phyloP scores from a whole-genome alignment of 306 rosid species.

The Rosa multiflora region DNA sequence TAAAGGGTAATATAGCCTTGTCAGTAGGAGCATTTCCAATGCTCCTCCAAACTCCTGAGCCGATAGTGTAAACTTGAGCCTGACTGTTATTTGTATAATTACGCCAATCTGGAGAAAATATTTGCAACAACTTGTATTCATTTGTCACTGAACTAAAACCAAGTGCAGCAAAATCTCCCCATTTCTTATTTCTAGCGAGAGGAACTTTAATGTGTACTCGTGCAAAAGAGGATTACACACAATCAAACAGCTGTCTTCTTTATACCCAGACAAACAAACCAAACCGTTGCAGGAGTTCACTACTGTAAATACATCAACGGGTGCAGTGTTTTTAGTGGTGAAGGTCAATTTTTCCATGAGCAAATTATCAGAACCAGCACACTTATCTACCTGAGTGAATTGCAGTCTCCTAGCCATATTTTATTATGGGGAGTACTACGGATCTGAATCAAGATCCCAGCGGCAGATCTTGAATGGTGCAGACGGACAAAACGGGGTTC shows the following conservation, averaged over 20 bases:
- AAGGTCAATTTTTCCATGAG: not conserved
- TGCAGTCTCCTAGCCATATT: not conserved
- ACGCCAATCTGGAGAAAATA: not conserved
- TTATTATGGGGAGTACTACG: no score
- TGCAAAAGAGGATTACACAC: not conserved
- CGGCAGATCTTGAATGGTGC: conserved; percentile 2
- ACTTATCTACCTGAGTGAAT: not conserved
- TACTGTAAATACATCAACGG: not conserved
- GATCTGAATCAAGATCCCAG: conserved; percentile 14
- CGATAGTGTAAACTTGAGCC: not conserved
- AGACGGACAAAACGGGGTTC: conserved; percentile 15
- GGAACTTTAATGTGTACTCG: not conserved
- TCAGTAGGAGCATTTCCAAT: not conserved
- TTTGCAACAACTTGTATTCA: not conserved
- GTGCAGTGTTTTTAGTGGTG: not conserved
- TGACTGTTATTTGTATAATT: not conserved
- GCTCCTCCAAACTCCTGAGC: not conserved
- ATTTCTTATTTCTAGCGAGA: no score
- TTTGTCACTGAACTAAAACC: not conserved
- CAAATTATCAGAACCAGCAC: not conserved
- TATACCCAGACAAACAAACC: not conserved
- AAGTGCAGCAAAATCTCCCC: not conserved
- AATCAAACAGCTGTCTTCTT: not conserved
- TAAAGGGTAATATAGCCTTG: no score
- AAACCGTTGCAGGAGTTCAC: conserved; percentile 21